Base-by-base conservation (phyloP, 768 basidiomycete species). In the Pleurotus giganteus region DNA sequence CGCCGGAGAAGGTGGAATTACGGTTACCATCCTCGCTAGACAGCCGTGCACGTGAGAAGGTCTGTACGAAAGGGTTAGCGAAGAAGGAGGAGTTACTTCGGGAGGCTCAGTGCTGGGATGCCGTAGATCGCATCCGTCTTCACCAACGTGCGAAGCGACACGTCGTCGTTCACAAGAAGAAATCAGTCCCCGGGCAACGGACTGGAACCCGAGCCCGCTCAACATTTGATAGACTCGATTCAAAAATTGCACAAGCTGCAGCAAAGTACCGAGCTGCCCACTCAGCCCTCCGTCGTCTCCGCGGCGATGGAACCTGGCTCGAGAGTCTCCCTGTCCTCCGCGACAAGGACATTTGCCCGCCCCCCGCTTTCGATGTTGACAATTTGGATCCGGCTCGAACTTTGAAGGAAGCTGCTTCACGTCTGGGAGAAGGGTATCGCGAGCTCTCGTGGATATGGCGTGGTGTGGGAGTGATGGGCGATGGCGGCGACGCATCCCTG, bases 161-260 rank as follows among this genome's bases (percentile, higher is more conserved):
- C 4, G 49, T 67, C 26, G 44, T 69, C 2, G 44, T 45, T 2
- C 65, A 62, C 57, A 64, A 65, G 31, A 58, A 60, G 55, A 55
- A 52, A 15, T 63, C 68, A 29, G 45, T 67, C 9, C 61, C 61
- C 0, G 57, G 64, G 6, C 69, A 68, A 41, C 28, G 60, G 8
- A 45, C 61, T 1, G 60, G 61, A 21, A 68, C 66, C 1, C 47
- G 61, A 6, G 66, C 65, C 3, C 32, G 56, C 4, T 47, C 57
- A 6, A 46, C 62, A 12, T 65, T 66, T 27, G 62, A 63, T 29
- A 52, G 34, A 49, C 29, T 57, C 23, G n/a, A 45, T 24, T 13
- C 13, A 19, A 42, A 32, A 17, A 28, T 52, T 32, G 6, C 12
- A 9, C 8, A 52, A 21, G 37, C 23, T 47, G 58, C 29, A 12